phyloP scores from a whole-genome alignment of 2,329 filamentous ascomycete species.

The Westerdykella ornata region DNA sequence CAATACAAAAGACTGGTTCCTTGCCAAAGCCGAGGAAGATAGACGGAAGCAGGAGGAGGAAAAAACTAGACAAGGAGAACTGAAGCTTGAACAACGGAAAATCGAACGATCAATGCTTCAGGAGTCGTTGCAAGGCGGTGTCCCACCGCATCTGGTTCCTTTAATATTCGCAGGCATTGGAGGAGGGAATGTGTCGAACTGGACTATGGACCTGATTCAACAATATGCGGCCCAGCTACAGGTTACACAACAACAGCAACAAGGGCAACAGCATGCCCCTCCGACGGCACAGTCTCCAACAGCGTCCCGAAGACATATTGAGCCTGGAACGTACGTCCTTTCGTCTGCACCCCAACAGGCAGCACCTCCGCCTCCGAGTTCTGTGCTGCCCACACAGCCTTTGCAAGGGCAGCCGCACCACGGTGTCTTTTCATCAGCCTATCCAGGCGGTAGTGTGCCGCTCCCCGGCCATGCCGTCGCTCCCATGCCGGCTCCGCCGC shows the following conservation, averaged over 20 bases:
- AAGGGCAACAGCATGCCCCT: slow-evolving; percentile 36
- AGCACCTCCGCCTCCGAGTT: slow-evolving; percentile 26
- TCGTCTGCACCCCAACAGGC: slow-evolving; percentile 20
- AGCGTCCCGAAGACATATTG: not conserved
- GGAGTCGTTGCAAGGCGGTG: slow-evolving; percentile 47
- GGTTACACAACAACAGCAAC: slow-evolving; percentile 37
- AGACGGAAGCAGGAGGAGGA: slow-evolving; percentile 50
- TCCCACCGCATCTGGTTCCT: slow-evolving; percentile 48
- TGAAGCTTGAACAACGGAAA: slow-evolving; percentile 46
- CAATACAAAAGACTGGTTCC: slow-evolving; percentile 47
- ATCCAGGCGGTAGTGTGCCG: slow-evolving; percentile 25
- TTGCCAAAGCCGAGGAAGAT: slow-evolving; percentile 48
- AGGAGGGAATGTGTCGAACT: slow-evolving; percentile 43
- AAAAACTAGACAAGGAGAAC: slow-evolving; percentile 46
- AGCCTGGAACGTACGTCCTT: slow-evolving; percentile 22
- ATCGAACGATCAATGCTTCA: slow-evolving; percentile 49
- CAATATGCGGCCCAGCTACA: slow-evolving; percentile 45
- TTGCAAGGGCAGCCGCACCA: slow-evolving; percentile 34
- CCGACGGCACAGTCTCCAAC: slow-evolving; percentile 27
- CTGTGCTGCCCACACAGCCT: slow-evolving; percentile 36
- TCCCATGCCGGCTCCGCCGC: slow-evolving; percentile 40
- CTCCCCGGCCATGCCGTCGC: slow-evolving; percentile 22
- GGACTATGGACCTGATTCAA: slow-evolving; percentile 47
- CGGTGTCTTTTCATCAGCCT: slow-evolving; percentile 37
- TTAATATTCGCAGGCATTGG: slow-evolving; percentile 50